Evolutionary conservation across 371 early-diverging fungal genomes (phyloP), one percentile per base, ranked within the genome.

Genomic region (Mortierella sp.): DNA sequence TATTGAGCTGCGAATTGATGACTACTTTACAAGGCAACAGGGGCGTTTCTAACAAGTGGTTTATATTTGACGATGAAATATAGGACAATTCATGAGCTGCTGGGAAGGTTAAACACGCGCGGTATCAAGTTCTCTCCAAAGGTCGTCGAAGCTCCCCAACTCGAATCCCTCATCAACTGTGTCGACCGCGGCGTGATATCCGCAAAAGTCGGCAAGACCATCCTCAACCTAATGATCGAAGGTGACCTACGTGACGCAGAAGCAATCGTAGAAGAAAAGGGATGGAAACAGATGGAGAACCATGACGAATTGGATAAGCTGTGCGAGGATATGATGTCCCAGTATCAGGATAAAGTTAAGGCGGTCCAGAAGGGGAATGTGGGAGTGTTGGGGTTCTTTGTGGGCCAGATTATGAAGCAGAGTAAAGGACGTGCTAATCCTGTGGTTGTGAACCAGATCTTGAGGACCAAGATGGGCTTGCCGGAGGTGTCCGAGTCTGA

Each of bases 11-110:
- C 10, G 32, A 16, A 4, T 41, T 18, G 35, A 21, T 2, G 4
- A 10, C 24, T 21, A 2, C 24, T 41, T 10, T 1, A 41, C 38
- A 41, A 38, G n/a, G 8, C n/a, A 3, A 68, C 0, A 0, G 2
- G 10, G 4, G 21, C 24, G 68, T 24, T 24, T 68, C 68, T 68
- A 68, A 68, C 68, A 24, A 38, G 0, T 24, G 21, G 2, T 2
- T 10, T 68, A 0, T 12, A 5, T 54, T 16, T 3, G 14, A 32
- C 56, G 14, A 4, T 74, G 63, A 65, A 65, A 48, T 60, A 54
- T 72, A 95, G 97, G 97, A 93, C 95, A 46, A 90, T 95, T 4
- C 93, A 94, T 55, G 97, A 96, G 51, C 84, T 97, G 5, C 93
- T 95, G 76, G 96, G 97, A 0, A 90, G 91, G 78, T 84, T 97